Conservation (phyloP, 768 basidiomycete species). For the Leccinum broughii region DNA sequence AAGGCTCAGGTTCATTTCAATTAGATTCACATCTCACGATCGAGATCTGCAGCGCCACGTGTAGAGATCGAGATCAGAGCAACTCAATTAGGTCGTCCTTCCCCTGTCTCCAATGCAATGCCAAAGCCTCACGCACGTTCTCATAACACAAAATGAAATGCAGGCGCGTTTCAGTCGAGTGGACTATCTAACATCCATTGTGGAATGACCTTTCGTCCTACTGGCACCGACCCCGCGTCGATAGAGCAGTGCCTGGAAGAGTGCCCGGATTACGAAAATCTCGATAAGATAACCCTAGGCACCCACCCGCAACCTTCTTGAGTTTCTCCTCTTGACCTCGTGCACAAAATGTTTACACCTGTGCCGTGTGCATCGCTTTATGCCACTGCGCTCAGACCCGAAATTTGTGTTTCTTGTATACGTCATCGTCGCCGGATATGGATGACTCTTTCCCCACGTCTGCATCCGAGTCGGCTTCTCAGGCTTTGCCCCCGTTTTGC, state of each 20-base stretch:
- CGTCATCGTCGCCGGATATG: conserved; percentile 10
- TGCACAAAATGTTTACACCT: background rate
- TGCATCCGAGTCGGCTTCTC: background rate
- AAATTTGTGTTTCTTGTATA: background rate
- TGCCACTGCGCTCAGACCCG: background rate
- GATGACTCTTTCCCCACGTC: background rate
- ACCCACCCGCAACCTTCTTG: background rate
- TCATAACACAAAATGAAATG: background rate
- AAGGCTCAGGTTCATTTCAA: conserved; percentile 36
- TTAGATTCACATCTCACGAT: conserved; percentile 36
- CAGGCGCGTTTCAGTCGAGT: background rate
- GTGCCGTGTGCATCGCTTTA: background rate
- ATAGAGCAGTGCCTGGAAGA: background rate
- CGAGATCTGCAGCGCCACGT: conserved; percentile 32
- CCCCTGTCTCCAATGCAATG: too few relatives aligned
- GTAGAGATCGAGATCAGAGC: conserved; percentile 31
- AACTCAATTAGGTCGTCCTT: background rate
- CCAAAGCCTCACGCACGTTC: background rate
- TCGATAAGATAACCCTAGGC: background rate
- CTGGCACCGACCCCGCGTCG: background rate
- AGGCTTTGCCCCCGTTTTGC: background rate
- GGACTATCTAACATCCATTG: background rate
- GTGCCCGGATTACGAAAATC: background rate
- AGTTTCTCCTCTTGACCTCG: too few relatives aligned
- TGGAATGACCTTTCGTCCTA: background rate